phyloP scores from a whole-genome alignment of 2,329 filamentous ascomycete species.

The Xylariaceae sp. region DNA sequence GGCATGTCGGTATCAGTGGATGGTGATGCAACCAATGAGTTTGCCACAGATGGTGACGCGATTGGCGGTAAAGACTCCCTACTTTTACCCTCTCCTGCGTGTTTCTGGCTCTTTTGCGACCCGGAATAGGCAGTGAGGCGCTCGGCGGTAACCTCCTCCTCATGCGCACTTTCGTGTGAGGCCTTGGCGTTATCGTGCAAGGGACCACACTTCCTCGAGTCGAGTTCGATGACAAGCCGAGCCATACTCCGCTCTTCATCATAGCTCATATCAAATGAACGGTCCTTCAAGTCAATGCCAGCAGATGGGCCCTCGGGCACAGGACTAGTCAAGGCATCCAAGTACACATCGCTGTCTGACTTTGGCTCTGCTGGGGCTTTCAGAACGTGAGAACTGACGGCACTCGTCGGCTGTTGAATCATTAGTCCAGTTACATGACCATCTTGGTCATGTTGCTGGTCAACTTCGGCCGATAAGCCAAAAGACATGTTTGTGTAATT shows the following conservation, averaged over 20 bases:
- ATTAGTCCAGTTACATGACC: not conserved
- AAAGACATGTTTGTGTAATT: not conserved
- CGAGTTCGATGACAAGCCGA: conserved; percentile 46
- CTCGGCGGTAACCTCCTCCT: conserved; percentile 14
- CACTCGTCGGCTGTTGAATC: conserved; percentile 14
- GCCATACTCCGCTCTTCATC: conserved; percentile 45
- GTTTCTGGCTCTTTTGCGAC: conserved; percentile 5
- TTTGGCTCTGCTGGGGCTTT: conserved; percentile 36
- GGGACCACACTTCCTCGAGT: conserved; percentile 36
- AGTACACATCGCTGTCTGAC: conserved; percentile 43
- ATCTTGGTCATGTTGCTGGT: not conserved
- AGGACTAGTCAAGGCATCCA: conserved; percentile 46
- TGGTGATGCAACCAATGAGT: conserved; percentile 9
- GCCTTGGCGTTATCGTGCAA: conserved; percentile 22
- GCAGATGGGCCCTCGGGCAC: conserved; percentile 28
- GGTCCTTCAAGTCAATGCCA: conserved; percentile 18
- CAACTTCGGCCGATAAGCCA: not conserved
- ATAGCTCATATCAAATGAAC: conserved; percentile 33
- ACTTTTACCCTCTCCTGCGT: conserved; percentile 3
- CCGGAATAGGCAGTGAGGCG: conserved; percentile 24
- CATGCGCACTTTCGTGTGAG: conserved; percentile 29
- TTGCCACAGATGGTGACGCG: no score
- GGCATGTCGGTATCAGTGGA: conserved; percentile 15
- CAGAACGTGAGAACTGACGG: conserved; percentile 16
- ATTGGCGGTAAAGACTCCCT: conserved; percentile 9